phyloP scores from a whole-genome alignment of 495 filamentous ascomycete species.

The Daldinia grandis region DNA sequence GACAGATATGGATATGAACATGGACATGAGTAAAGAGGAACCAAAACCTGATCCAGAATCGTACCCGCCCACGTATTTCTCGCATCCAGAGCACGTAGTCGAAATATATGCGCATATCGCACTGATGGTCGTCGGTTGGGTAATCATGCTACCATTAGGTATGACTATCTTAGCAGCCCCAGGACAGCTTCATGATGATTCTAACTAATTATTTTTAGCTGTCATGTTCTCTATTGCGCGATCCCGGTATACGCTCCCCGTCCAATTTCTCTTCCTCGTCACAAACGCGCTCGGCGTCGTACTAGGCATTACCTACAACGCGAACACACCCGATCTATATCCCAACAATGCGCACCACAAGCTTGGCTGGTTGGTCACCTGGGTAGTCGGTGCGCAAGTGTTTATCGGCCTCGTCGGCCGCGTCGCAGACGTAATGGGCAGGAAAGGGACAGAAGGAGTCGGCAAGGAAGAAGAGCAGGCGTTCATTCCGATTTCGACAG shows the following conservation, averaged over 20 bases:
- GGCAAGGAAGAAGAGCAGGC: slow-evolving; percentile 53
- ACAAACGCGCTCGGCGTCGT: slow-evolving; percentile 76
- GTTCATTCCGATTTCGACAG: slow-evolving; percentile 74
- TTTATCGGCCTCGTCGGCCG: slow-evolving; percentile 70
- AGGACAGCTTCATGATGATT: background rate
- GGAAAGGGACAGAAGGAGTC: slow-evolving; percentile 17
- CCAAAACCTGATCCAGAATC: slow-evolving; percentile 52
- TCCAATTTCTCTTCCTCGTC: slow-evolving; percentile 79
- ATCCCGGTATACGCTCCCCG: slow-evolving; percentile 75
- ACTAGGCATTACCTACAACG: slow-evolving; percentile 79
- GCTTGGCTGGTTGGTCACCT: slow-evolving; percentile 86
- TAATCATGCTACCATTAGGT: slow-evolving; percentile 85
- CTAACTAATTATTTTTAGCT: slow-evolving; percentile 59
- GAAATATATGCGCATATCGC: slow-evolving; percentile 80
- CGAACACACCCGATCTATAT: slow-evolving; percentile 86
- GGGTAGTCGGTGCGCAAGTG: slow-evolving; percentile 73
- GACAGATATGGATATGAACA: slow-evolving; percentile 55
- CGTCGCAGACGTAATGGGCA: slow-evolving; percentile 51
- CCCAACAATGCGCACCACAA: slow-evolving; percentile 87
- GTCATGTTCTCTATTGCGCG: slow-evolving; percentile 86
- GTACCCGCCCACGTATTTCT: slow-evolving; percentile 76
- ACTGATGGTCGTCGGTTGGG: slow-evolving; percentile 83
- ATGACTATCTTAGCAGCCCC: slow-evolving; percentile 43
- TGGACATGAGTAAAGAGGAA: slow-evolving; percentile 53
- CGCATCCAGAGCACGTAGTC: slow-evolving; percentile 68